Evolutionary conservation across 306 rosid genomes (phyloP), one percentile per base, ranked within the genome.

Genomic region (Urtica urens): DNA sequence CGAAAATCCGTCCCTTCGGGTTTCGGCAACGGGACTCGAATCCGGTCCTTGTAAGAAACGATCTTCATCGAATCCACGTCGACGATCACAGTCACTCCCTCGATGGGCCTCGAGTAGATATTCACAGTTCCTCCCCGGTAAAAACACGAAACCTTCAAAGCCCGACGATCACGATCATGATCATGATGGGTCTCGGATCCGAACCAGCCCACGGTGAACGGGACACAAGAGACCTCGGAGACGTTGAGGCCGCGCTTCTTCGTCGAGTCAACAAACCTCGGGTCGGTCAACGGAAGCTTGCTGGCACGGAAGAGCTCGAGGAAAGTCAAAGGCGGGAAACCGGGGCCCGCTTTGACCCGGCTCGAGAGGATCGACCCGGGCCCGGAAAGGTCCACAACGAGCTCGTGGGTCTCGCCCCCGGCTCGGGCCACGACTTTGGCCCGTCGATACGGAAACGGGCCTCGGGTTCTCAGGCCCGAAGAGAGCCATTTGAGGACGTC

Each of bases 191-290:
- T 53, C 15, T 65, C 24, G 25, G 83, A 87, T 12, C 96, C 93
- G 60, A 49, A 78, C 94, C 93, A 87, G 47, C 96, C 96, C 17
- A 76, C 27, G n/a, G 94, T 80, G 20, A 83, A 70, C 26, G 96
- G 93, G 1, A 83, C 52, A 65, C 88, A 87, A 40, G 96, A 87
- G 56, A 83, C 73, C 68, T 83, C 78, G 16, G 86, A 73, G 37
- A 83, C 50, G 33, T 80, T 78, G 68, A 87, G 70, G 17, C 86
- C 80, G 55, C 94, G 72, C 3, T 56, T 65, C 7, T 65, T 22
- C 21, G 80, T 66, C 35, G 96, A 83, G 35, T 24, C 49, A 29
- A 57, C 62, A 66, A 83, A 87, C 47, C 66, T 69, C 28, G 88
- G 65, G 59, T 71, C 66, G 13, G 24, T 56, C 15, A 76, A 69